Conservation (phyloP, 768 basidiomycete genomes). For the Melanogaster broomeanus region DNA sequence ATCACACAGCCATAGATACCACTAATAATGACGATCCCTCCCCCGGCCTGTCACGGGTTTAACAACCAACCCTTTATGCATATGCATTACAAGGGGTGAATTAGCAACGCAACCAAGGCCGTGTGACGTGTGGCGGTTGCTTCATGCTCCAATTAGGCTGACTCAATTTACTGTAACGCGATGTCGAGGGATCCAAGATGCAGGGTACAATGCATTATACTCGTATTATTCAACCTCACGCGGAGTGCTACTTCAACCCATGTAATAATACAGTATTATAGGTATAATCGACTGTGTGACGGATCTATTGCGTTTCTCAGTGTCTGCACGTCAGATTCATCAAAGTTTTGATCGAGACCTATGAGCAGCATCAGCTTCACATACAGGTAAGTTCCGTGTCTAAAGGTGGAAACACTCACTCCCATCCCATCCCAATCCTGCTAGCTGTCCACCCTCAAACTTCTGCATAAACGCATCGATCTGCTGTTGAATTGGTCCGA, state of each 20-base stretch:
- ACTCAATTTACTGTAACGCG: no score
- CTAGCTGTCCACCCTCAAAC: slow-evolving; percentile 21
- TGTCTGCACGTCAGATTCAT: slow-evolving; percentile 3
- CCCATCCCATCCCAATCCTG: slow-evolving; percentile 26
- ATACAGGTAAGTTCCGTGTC: neutral
- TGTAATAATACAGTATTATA: slow-evolving; percentile 16
- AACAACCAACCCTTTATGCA: no score
- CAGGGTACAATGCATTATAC: slow-evolving; percentile 20
- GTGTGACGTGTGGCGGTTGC: no score
- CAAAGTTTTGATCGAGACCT: neutral
- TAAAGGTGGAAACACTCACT: slow-evolving; percentile 12
- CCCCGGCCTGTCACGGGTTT: no score
- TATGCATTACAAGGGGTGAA: no score
- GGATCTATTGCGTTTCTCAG: no score
- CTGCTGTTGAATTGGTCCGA: slow-evolving; percentile 15
- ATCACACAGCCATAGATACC: no score
- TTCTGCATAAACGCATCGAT: slow-evolving; percentile 22
- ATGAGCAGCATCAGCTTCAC: slow-evolving; percentile 1
- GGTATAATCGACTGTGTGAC: neutral
- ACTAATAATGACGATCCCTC: no score
- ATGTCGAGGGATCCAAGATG: no score
- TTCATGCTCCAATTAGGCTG: no score
- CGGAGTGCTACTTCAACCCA: no score
- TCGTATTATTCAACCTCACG: slow-evolving; percentile 10
- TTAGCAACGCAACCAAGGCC: no score